These are phyloP conservation scores for Fragilaria crotonensis DNA, from an alignment of 108 stramenopile genomes.

Conservation along the genomic window DNA sequence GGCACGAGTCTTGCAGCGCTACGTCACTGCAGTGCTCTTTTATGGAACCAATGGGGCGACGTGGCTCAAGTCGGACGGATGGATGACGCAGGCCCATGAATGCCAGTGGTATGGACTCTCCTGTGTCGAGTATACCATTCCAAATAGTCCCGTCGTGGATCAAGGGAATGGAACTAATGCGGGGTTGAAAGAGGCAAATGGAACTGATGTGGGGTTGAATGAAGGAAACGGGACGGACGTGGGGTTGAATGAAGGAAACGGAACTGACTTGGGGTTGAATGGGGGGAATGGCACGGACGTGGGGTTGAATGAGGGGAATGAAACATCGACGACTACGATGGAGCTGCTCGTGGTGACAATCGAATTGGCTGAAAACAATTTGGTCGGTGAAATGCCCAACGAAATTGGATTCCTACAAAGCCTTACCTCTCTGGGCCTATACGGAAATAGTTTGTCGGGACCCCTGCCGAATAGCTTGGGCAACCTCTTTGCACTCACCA, in stretches of 20 bases:
- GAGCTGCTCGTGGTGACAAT: not conserved
- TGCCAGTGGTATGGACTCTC: slow-evolving; percentile 56
- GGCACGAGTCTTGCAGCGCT: slow-evolving; percentile 3
- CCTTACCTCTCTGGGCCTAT: slow-evolving; percentile 10
- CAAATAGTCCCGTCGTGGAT: not conserved
- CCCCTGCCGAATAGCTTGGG: slow-evolving; percentile 29
- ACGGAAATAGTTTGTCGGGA: slow-evolving; percentile 25
- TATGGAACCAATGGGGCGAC: slow-evolving; percentile 1
- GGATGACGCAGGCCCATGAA: slow-evolving; percentile 50
- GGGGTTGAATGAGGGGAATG: too few relatives aligned
- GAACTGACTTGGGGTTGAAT: too few relatives aligned
- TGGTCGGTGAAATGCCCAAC: not conserved
- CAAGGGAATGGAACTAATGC: not conserved
- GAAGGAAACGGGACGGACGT: too few relatives aligned
- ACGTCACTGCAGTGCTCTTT: not conserved
- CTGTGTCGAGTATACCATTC: slow-evolving; percentile 18
- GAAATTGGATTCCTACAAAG: slow-evolving; percentile 1
- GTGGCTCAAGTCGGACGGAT: slow-evolving; percentile 24
- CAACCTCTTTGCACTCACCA: slow-evolving; percentile 16
- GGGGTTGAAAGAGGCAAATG: not conserved
- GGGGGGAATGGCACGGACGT: too few relatives aligned
- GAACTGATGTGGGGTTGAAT: too few relatives aligned
- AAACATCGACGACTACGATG: too few relatives aligned
- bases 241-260: too few relatives aligned
- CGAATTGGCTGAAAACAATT: slow-evolving; percentile 1